A percentile compares a stretch with the other conserved stretches of the same genome.
Evolutionary conservation across 2,329 filamentous ascomycete species (phyloP).

Genomic region (Pseudogymnoascus sp.): DNA sequence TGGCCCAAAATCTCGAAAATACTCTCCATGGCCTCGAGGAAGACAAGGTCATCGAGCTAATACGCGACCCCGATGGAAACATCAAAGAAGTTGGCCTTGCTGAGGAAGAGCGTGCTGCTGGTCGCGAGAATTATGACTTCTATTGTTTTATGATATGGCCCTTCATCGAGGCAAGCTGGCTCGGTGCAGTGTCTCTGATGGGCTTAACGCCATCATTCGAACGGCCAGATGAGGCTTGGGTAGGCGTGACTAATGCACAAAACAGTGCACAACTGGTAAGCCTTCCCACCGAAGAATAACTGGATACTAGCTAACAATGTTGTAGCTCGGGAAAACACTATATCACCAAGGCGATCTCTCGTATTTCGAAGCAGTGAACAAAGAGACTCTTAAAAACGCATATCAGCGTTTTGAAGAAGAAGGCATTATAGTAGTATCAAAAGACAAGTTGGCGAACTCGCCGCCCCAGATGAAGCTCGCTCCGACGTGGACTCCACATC

Average conservation of each 20-base stretch:
- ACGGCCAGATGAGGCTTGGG: slow-evolving; percentile 57
- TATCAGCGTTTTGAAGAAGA: slow-evolving; percentile 85
- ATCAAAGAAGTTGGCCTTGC: slow-evolving; percentile 67
- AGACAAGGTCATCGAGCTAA: slow-evolving; percentile 67
- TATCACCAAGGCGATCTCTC: slow-evolving; percentile 96
- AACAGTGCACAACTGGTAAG: slow-evolving; percentile 71
- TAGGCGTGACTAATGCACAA: slow-evolving; percentile 69
- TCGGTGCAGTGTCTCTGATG: slow-evolving; percentile 80
- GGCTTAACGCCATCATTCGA: slow-evolving; percentile 67
- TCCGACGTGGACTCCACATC: slow-evolving; percentile 63
- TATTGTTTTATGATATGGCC: slow-evolving; percentile 99
- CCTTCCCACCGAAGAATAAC: slow-evolving; percentile 11
- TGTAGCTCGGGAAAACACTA: slow-evolving; percentile 80
- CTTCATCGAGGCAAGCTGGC: slow-evolving; percentile 90
- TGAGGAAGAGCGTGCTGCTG: slow-evolving; percentile 63
- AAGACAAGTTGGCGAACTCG: slow-evolving; percentile 55
- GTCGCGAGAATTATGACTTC: slow-evolving; percentile 94
- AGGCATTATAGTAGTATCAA: slow-evolving; percentile 70
- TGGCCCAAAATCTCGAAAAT: slow-evolving; percentile 70
- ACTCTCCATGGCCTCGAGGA: slow-evolving; percentile 69
- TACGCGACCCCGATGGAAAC: slow-evolving; percentile 44
- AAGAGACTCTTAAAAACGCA: slow-evolving; percentile 91
- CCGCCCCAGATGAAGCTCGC: slow-evolving; percentile 59
- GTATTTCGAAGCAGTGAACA: slow-evolving; percentile 98
- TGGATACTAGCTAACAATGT: slow-evolving; percentile 18